Percentiles rank a stretch among this genome's conserved stretches.
These are phyloP conservation scores for Petunia hybrid DNA, from an alignment of 305 asterid genomes.

Conservation along the genomic window DNA sequence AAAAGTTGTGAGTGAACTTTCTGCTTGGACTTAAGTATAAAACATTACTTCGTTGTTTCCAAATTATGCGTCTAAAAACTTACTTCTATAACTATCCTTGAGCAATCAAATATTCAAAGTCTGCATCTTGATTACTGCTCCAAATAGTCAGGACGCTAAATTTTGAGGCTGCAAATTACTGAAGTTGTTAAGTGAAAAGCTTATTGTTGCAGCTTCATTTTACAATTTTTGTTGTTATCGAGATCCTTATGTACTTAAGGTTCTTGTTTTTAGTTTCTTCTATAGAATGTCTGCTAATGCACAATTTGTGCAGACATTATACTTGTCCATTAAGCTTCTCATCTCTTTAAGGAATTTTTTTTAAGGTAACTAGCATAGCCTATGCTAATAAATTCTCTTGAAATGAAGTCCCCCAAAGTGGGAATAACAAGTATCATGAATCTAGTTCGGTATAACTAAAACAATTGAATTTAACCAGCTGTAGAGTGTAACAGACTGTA, in stretches of 20 bases:
- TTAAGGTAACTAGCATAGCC: not conserved
- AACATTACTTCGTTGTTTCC: not conserved
- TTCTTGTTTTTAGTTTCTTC: not conserved
- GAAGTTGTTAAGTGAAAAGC: not conserved
- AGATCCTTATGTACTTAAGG: not conserved
- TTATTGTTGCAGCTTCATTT: not conserved
- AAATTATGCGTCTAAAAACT: not conserved
- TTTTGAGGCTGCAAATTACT: not conserved
- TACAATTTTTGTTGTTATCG: not conserved
- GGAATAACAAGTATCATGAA: not conserved
- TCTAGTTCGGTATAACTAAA: not conserved
- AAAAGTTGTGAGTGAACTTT: conserved; percentile 78
- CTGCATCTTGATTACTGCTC: not conserved
- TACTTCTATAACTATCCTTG: conserved; percentile 7
- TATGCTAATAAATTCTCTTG: conserved; percentile 7
- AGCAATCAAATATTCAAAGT: not conserved
- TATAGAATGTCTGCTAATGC: not conserved
- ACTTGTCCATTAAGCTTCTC: no score
- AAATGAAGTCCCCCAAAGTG: not conserved
- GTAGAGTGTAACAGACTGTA: not conserved
- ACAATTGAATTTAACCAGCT: conserved; percentile 3
- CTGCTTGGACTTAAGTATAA: conserved; percentile 40
- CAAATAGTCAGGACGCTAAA: conserved; percentile 3
- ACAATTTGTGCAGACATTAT: not conserved
- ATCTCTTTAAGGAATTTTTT: not conserved